A percentile compares a stretch with the other conserved stretches of the same genome.
phyloP scores from a whole-genome alignment of 495 filamentous ascomycete genomes.

The Friedmanniomyces endolithicus region DNA sequence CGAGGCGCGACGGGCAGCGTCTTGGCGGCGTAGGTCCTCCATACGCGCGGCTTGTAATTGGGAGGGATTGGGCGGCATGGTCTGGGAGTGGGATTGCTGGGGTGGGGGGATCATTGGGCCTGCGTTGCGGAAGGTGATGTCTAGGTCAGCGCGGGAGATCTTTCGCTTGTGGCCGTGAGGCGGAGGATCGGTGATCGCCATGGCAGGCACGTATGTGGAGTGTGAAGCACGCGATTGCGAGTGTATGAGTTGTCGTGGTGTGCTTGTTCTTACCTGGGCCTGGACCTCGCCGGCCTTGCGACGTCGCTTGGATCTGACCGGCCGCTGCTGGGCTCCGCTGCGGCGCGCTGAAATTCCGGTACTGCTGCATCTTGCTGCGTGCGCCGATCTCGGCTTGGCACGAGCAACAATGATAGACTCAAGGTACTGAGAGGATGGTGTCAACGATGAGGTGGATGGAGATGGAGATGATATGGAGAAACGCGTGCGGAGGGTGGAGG shows the following conservation, averaged over 20 bases:
- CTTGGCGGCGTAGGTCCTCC: slow-evolving; percentile 41
- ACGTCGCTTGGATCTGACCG: slow-evolving; percentile 4
- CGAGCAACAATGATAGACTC: not conserved
- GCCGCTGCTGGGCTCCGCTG: slow-evolving; percentile 1
- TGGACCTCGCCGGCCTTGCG: slow-evolving; percentile 24
- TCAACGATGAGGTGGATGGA: not conserved
- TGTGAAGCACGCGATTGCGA: slow-evolving; percentile 3
- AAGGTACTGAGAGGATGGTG: not conserved
- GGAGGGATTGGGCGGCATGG: slow-evolving; percentile 1
- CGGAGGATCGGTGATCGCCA: not conserved
- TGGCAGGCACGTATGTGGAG: not conserved
- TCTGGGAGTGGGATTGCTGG: not conserved
- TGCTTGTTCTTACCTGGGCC: slow-evolving; percentile 6
- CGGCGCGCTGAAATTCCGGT: slow-evolving; percentile 25
- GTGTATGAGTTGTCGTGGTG: not conserved
- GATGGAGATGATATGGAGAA: not conserved
- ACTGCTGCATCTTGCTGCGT: slow-evolving; percentile 30
- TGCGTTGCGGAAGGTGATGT: slow-evolving; percentile 29
- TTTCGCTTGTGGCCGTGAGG: slow-evolving; percentile 17
- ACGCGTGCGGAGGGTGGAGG: not conserved
- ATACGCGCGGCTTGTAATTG: slow-evolving; percentile 34
- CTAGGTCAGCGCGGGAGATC: slow-evolving; percentile 32
- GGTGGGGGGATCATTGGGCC: slow-evolving; percentile 22
- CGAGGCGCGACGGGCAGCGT: slow-evolving; percentile 61
- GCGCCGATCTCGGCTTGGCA: not conserved